Conservation (phyloP, 306 rosid genomes). For the Castanea mollissima region DNA sequence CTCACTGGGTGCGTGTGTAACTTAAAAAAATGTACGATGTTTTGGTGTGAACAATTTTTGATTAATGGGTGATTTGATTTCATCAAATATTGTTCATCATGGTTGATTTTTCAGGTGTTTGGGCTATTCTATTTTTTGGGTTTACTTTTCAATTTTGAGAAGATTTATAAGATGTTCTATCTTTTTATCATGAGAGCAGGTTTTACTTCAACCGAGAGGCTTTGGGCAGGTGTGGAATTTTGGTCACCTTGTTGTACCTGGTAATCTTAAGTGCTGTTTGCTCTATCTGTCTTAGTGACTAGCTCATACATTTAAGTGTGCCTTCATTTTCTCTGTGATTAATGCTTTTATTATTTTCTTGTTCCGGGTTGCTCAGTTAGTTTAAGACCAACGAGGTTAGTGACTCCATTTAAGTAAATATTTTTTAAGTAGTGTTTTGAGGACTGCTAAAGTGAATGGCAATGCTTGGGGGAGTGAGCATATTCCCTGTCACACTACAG, state of each 20-base stretch:
- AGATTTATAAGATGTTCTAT: conserved; percentile 17
- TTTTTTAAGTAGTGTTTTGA: neutral
- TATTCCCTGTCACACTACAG: too few relatives aligned
- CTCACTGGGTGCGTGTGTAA: too few relatives aligned
- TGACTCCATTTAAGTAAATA: conserved; percentile 1
- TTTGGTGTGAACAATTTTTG: neutral
- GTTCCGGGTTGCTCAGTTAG: conserved; percentile 47
- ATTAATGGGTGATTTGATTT: neutral
- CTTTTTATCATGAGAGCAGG: conserved; percentile 37
- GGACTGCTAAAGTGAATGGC: neutral
- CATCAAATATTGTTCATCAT: neutral
- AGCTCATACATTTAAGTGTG: neutral
- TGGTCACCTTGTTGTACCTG: conserved; percentile 38
- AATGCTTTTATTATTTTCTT: neutral
- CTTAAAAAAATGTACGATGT: too few relatives aligned
- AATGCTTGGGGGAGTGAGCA: neutral
- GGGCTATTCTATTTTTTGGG: neutral
- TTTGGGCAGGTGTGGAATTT: conserved; percentile 40
- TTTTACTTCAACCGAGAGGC: conserved; percentile 40
- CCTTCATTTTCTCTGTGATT: conserved; percentile 14
- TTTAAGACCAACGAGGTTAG: conserved; percentile 53
- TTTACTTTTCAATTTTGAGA: conserved; percentile 6
- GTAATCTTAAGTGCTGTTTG: conserved; percentile 33
- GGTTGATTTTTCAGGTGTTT: neutral
- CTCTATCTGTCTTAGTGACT: neutral